Conservation (phyloP, 2,329 filamentous ascomycete genomes). For the Botrytis aclada region DNA sequence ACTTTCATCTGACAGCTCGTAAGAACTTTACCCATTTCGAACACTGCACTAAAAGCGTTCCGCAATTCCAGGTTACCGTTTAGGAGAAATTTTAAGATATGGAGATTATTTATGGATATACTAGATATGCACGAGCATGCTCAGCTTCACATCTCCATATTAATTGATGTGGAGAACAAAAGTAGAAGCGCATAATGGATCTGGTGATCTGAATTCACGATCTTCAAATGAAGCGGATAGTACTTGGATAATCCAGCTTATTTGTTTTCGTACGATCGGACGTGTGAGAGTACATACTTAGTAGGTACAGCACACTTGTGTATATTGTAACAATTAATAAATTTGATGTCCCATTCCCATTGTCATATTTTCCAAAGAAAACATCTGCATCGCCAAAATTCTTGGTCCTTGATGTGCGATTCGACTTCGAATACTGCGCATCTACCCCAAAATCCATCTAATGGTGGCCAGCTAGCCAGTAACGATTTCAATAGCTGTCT, state of each 20-base stretch:
- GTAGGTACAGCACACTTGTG: constrained; percentile 1
- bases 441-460: neutral
- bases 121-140: neutral
- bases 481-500: neutral
- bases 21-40: neutral
- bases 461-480: neutral
- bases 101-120: neutral
- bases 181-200: neutral
- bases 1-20: constrained; percentile 1
- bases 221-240: neutral
- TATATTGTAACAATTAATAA: neutral
- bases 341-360: neutral
- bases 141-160: neutral
- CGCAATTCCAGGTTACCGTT: neutral
- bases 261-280: neutral
- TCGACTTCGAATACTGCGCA: constrained; percentile 16
- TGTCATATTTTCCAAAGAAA: neutral
- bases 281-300: neutral
- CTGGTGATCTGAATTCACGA: neutral
- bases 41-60: neutral
- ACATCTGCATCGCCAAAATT: neutral
- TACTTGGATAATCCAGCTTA: neutral
- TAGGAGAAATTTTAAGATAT: neutral
- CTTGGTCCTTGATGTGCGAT: constrained; percentile 1
- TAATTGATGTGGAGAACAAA: neutral